Percentiles rank a stretch among this genome's conserved stretches.
These are phyloP conservation scores for Calonectria henricotiae DNA, from an alignment of 2,329 filamentous ascomycete species.

Conservation along the genomic window DNA sequence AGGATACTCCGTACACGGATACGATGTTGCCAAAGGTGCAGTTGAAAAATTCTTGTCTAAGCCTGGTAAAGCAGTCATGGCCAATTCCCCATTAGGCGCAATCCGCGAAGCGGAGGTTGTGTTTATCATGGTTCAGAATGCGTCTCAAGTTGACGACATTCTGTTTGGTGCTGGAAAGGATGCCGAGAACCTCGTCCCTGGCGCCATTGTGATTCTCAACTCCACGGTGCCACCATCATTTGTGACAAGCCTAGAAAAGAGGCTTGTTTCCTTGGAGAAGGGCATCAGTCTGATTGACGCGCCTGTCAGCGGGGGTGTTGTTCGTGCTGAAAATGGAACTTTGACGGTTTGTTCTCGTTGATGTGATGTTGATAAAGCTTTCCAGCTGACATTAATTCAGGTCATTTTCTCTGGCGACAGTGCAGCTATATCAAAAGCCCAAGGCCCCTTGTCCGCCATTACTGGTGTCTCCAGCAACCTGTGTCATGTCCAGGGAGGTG, in stretches of 20 bases:
- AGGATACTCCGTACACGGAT: constrained; percentile 56
- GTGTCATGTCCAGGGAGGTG: constrained; percentile 67
- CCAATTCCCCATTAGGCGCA: constrained; percentile 52
- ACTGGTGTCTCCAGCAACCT: constrained; percentile 54
- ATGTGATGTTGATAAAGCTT: too few relatives aligned
- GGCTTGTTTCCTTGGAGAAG: constrained; percentile 46
- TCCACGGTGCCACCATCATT: constrained; percentile 53
- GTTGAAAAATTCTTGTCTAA: constrained; percentile 53
- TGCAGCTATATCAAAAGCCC: constrained; percentile 46
- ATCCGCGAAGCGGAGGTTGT: constrained; percentile 53
- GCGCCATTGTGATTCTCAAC: constrained; percentile 49
- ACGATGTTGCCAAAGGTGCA: constrained; percentile 54
- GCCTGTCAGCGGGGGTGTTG: constrained; percentile 59
- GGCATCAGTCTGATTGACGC: constrained; percentile 56
- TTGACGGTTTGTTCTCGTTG: constrained; percentile 52
- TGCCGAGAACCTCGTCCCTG: constrained; percentile 49
- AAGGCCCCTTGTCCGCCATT: constrained; percentile 55
- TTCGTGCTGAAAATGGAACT: constrained; percentile 57
- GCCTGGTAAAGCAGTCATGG: constrained; percentile 47
- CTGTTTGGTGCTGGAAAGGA: constrained; percentile 55
- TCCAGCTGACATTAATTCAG: constrained; percentile 38
- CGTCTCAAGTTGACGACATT: constrained; percentile 54
- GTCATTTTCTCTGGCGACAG: constrained; percentile 56
- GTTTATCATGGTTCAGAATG: constrained; percentile 59
- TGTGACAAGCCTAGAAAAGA: constrained; percentile 44